phyloP scores from a whole-genome alignment of 768 basidiomycete genomes.

The Gautieria morchelliformis region DNA sequence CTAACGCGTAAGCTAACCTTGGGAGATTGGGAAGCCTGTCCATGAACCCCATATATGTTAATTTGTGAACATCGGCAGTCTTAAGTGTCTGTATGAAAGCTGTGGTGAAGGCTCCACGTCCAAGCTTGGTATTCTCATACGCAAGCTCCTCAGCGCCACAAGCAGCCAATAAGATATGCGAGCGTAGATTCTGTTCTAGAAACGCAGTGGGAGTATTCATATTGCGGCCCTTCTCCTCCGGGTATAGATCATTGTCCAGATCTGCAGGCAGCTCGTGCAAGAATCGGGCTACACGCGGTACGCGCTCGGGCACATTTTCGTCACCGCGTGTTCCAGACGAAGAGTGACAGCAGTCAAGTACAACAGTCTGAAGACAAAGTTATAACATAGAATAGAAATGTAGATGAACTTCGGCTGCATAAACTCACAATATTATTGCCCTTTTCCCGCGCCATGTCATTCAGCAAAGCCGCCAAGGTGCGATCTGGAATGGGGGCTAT shows the following conservation, averaged over 20 bases:
- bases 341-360: slow-evolving; percentile 39
- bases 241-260: background rate
- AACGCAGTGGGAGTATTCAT: background rate
- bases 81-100: slow-evolving; percentile 19
- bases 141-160: slow-evolving; percentile 29
- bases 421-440: slow-evolving; percentile 36
- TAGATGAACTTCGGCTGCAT: background rate
- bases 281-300: background rate
- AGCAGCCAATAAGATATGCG: slow-evolving; percentile 29
- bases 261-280: background rate
- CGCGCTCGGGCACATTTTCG: background rate
- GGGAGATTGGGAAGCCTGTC: background rate
- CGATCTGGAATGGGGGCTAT: slow-evolving; percentile 34
- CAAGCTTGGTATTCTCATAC: slow-evolving; percentile 17
- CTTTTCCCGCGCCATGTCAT: slow-evolving; percentile 27
- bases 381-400: background rate
- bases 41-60: slow-evolving; percentile 28
- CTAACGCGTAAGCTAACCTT: background rate
- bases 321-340: slow-evolving; percentile 25
- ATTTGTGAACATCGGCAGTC: slow-evolving; percentile 13
- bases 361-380: slow-evolving; percentile 27
- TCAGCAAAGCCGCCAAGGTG: slow-evolving; percentile 29
- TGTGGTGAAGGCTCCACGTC: slow-evolving; percentile 24
- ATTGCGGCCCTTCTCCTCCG: background rate
- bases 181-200: background rate